phyloP scores from a whole-genome alignment of 2,329 filamentous ascomycete genomes.

The Apiospora saccharicola region DNA sequence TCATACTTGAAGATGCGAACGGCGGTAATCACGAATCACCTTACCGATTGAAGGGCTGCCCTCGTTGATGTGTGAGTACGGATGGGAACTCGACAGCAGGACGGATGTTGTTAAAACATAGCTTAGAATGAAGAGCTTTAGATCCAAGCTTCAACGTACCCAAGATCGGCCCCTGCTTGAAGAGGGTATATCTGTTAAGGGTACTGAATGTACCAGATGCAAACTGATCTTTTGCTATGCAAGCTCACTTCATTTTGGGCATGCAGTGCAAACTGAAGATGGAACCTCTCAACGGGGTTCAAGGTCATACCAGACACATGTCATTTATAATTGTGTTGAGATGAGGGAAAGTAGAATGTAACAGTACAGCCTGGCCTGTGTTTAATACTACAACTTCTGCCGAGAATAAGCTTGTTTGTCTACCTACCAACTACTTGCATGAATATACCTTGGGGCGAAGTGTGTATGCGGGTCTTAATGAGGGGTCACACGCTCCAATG shows the following conservation, averaged over 20 bases:
- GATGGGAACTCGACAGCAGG: not conserved
- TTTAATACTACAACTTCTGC: too few relatives aligned
- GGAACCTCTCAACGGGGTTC: too few relatives aligned
- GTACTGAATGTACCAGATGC: not conserved
- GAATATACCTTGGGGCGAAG: too few relatives aligned
- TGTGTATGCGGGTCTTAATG: too few relatives aligned
- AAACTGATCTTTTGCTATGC: not conserved
- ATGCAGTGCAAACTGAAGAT: too few relatives aligned
- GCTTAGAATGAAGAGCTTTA: not conserved
- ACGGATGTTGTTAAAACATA: not conserved
- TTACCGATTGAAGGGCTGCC: not conserved
- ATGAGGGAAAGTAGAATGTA: too few relatives aligned
- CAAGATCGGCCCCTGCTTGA: not conserved
- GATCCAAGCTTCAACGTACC: not conserved
- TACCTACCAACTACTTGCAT: too few relatives aligned
- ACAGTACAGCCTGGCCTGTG: too few relatives aligned
- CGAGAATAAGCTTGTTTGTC: too few relatives aligned
- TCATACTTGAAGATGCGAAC: conserved; percentile 3
- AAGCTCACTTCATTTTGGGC: not conserved
- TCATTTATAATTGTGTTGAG: too few relatives aligned
- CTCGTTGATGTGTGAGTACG: not conserved
- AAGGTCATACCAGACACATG: too few relatives aligned
- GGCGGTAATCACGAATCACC: conserved; percentile 22
- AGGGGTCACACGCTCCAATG: too few relatives aligned
- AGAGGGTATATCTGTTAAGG: not conserved